Percentiles rank a stretch among this genome's conserved stretches.
phyloP scores from a whole-genome alignment of 2,329 filamentous ascomycete genomes.

The Sporothrix schenckii region DNA sequence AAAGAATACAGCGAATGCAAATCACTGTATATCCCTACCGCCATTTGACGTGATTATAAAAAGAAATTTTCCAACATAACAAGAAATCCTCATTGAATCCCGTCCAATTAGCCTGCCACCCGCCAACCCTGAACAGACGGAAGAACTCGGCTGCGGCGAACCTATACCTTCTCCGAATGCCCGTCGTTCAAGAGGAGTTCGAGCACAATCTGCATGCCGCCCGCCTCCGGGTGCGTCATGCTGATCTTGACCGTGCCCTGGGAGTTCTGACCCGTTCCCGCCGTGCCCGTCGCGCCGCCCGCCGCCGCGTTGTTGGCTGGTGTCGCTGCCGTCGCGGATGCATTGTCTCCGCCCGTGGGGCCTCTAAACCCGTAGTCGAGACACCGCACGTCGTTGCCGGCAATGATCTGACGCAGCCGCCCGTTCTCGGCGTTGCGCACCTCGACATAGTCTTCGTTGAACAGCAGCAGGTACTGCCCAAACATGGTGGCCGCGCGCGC shows the following conservation, averaged over 20 bases:
- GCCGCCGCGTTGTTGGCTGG: neutral
- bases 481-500: slow-evolving; percentile 86
- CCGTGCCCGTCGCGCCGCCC: neutral
- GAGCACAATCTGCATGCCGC: slow-evolving; percentile 82
- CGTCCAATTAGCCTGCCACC: neutral
- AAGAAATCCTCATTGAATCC: neutral
- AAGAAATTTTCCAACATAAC: neutral
- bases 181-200: slow-evolving; percentile 93
- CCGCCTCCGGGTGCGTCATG: slow-evolving; percentile 89
- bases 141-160: neutral
- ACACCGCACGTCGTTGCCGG: slow-evolving; percentile 84
- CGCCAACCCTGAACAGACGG: neutral
- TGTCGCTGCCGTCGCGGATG: slow-evolving; percentile 40
- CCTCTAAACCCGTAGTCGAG: slow-evolving; percentile 80
- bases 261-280: slow-evolving; percentile 48
- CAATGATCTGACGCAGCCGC: slow-evolving; percentile 88
- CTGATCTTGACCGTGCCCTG: slow-evolving; percentile 87
- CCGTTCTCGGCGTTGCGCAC: slow-evolving; percentile 97
- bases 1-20: neutral
- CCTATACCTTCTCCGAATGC: slow-evolving; percentile 57
- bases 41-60: neutral
- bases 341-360: slow-evolving; percentile 52
- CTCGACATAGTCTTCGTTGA: slow-evolving; percentile 96
- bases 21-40: neutral
- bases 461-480: slow-evolving; percentile 86